Evolutionary conservation across 148 eudicot genomes (phyloP), one percentile per base, ranked within the genome.

Genomic region (Diospyros lotus): DNA sequence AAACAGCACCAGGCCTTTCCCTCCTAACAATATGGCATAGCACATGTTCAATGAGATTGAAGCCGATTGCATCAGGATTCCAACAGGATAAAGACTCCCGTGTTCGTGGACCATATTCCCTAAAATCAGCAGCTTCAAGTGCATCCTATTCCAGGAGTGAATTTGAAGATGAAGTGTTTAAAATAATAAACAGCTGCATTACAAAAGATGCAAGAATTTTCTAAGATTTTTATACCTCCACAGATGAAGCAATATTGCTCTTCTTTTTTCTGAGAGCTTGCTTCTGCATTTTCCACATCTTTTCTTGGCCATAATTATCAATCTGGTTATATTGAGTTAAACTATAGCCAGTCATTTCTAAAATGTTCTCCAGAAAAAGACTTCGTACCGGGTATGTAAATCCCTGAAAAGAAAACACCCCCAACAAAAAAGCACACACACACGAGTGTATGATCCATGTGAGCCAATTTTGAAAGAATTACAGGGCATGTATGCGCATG

Each of bases 21-120:
- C 84, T 84, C 79, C 82, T 85, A 75, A 93, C 82, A 64, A 93
- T 96, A 77, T 91, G 97, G 85, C 87, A 83, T 73, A 96, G 89
- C 66, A 91, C 88, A 67, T 86, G 90, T 81, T 96, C 97, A 78
- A 93, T 93, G 76, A 96, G 97, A 80, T 96, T 96, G 77, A 96
- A 96, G 66, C 98, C 98, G 82, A 96, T 86, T 48, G 99, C 89
- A 86, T 96, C 98, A 13, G 99, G 99, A 82, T 96, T 96, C 99
- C 99, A 96, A 84, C 90, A 89, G 72, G 96, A 88, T 77, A 96
- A 80, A 58, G 98, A 96, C 40, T 93, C 98, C 78, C 77, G 82
- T 77, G 89, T 87, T 18, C 89, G 80, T 55, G 73, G 89, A 73
- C 86, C 77, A 86, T 83, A 91, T 56, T 88, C 88, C 80, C 80